These are phyloP conservation scores for Zizania latifolia DNA, from an alignment of 176 grass and related monocot species.

Conservation along the genomic window DNA sequence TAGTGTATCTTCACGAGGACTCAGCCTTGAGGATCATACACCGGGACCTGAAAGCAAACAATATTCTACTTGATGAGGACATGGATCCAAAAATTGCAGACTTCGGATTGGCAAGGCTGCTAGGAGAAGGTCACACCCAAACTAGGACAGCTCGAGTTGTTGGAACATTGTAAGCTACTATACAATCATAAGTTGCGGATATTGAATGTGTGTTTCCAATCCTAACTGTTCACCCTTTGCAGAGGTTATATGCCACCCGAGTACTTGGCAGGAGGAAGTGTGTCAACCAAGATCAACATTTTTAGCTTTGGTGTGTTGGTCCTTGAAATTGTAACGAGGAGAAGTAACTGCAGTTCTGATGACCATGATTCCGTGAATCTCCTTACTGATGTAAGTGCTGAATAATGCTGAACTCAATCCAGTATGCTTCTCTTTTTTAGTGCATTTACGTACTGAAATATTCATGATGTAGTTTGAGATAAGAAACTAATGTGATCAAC, in stretches of 20 bases:
- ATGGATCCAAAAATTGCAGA: not conserved
- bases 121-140: not conserved
- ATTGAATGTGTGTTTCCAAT: not conserved
- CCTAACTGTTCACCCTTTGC: not conserved
- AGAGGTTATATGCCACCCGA: slow-evolving; percentile 28
- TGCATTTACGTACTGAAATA: not conserved
- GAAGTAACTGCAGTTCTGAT: not conserved
- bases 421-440: not conserved
- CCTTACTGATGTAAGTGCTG: slow-evolving; percentile 15
- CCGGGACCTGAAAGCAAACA: not conserved
- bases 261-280: not conserved
- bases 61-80: not conserved
- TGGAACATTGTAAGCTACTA: not conserved
- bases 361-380: not conserved
- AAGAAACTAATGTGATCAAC: not conserved
- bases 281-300: slow-evolving; percentile 29
- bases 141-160: not conserved
- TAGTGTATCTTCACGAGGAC: not conserved
- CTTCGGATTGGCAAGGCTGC: not conserved
- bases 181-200: not conserved
- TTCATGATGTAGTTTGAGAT: not conserved
- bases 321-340: slow-evolving; percentile 24
- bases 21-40: not conserved
- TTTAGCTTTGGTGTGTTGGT: slow-evolving; percentile 33
- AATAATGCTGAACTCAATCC: not conserved